Evolutionary conservation across 192 early-diverging fungal genomes (phyloP), one percentile per base, ranked within the genome.

Genomic region (Pilaira anomala): DNA sequence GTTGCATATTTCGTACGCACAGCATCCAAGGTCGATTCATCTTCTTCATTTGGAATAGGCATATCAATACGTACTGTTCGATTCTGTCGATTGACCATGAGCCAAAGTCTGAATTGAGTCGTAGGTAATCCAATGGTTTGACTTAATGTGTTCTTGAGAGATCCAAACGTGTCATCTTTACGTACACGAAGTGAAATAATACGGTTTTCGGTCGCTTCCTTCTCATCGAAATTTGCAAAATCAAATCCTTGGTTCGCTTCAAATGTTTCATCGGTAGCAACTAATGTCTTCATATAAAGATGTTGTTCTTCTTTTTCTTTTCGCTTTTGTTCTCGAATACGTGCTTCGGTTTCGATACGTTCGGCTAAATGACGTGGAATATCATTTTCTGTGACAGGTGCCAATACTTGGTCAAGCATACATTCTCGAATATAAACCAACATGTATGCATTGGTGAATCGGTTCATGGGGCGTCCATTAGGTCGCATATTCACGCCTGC

Each of bases 391-490:
- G 78, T 76, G 4, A 91, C 69, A 22, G 85, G 80, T 12, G 78
- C 76, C 54, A 98, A 74, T 24, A 97, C 82, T 21, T 83, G 63
- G 24, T 88, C 88, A 58, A 87, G 73, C 67, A 88, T 80, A 12
- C 76, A 66, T 72, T 93, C 85, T 50, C 95, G 89, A 44, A 99
- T 86, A 62, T 99, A 99, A 25, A 97, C 95, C 73, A 99, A 78
- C 96, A 99, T 97, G 81, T 99, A 99, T 7, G 97, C 97, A 65
- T 97, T 99, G 6, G 92, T 94, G 69, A 91, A 96, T 26, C 93
- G 88, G 69, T 92, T 95, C 60, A 77, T 48, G 22, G 69, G 67
- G 29, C 85, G 79, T 61, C 76, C 74, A 8, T 79, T 80, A 5
- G 76, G 69, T 12, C 65, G 71, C 0, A 68, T 53, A 22, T 66